These are phyloP conservation scores for Wickerhamomyces sp. DNA, from an alignment of 1,139 yeast genomes.

Conservation along the genomic window DNA sequence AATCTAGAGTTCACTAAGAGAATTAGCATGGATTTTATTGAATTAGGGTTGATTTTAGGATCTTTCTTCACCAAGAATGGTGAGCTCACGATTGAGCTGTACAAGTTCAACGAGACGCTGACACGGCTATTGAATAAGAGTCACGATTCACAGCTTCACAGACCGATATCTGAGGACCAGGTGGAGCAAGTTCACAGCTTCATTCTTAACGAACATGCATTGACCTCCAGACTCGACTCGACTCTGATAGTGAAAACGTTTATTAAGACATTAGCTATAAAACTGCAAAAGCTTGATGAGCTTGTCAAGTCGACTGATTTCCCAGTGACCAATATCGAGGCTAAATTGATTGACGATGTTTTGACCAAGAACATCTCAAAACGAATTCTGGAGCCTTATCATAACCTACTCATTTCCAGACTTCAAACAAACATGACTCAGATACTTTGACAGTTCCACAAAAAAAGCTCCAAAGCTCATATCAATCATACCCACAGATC, in stretches of 20 bases:
- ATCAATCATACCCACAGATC: conserved; percentile 8
- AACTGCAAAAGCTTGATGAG: conserved; percentile 11
- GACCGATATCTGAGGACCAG: neutral
- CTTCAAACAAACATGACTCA: conserved; percentile 11
- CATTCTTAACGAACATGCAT: too few relatives aligned
- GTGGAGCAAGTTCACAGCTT: too few relatives aligned
- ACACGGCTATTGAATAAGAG: conserved; percentile 16
- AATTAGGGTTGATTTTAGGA: conserved; percentile 16
- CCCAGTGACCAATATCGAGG: conserved; percentile 8
- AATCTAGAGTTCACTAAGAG: conserved; percentile 12
- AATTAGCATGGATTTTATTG: conserved; percentile 14
- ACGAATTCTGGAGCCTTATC: conserved; percentile 19
- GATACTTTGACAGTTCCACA: neutral
- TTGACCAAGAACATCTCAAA: conserved; percentile 17
- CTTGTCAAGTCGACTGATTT: conserved; percentile 1
- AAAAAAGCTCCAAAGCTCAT: neutral
- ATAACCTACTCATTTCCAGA: conserved; percentile 10
- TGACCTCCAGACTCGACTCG: too few relatives aligned
- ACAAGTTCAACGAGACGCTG: conserved; percentile 22
- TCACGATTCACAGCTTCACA: neutral
- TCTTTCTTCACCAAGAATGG: conserved; percentile 5
- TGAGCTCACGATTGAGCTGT: conserved; percentile 16
- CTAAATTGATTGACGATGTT: conserved; percentile 19
- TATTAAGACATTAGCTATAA: conserved; percentile 8
- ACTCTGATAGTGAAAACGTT: neutral